phyloP scores from a whole-genome alignment of 108 stramenopile genomes.

The Skeletonema marinoi region DNA sequence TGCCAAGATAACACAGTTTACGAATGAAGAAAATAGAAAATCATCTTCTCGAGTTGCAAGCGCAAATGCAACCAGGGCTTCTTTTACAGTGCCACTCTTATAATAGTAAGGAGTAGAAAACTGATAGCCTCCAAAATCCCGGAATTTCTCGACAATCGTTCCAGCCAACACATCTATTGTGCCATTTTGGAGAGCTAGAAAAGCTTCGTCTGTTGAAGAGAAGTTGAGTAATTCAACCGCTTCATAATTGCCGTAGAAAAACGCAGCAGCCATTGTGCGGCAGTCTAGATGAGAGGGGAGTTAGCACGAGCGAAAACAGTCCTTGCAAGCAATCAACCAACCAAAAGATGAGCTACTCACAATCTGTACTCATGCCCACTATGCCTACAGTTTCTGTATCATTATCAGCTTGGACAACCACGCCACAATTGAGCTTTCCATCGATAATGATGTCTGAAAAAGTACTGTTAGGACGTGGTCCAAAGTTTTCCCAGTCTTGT shows the following conservation, averaged over 20 bases:
- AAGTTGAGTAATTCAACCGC: constrained; percentile 36
- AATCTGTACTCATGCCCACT: constrained; percentile 55
- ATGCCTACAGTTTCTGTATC: constrained; percentile 1
- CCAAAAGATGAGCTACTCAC: neutral
- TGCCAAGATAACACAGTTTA: constrained; percentile 47
- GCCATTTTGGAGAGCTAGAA: constrained; percentile 39
- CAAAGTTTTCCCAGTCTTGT: neutral
- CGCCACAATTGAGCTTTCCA: constrained; percentile 55
- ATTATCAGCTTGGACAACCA: constrained; percentile 17
- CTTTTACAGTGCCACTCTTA: constrained; percentile 35
- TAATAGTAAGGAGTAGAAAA: constrained; percentile 57
- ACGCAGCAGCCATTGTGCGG: constrained; percentile 49
- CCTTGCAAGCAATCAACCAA: neutral
- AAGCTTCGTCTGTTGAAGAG: constrained; percentile 23
- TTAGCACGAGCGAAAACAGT: neutral
- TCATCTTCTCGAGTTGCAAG: constrained; percentile 58
- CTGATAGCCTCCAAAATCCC: constrained; percentile 47
- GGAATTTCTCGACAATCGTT: constrained; percentile 20
- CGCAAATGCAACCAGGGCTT: constrained; percentile 34
- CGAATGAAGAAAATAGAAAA: constrained; percentile 49
- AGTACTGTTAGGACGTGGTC: constrained; percentile 4
- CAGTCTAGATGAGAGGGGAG: constrained; percentile 21
- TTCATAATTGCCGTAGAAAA: constrained; percentile 41
- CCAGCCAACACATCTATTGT: constrained; percentile 59
- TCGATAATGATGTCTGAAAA: constrained; percentile 24